Evolutionary conservation across 208 protist genomes (phyloP).

Genomic region (Strigomonas galati): DNA sequence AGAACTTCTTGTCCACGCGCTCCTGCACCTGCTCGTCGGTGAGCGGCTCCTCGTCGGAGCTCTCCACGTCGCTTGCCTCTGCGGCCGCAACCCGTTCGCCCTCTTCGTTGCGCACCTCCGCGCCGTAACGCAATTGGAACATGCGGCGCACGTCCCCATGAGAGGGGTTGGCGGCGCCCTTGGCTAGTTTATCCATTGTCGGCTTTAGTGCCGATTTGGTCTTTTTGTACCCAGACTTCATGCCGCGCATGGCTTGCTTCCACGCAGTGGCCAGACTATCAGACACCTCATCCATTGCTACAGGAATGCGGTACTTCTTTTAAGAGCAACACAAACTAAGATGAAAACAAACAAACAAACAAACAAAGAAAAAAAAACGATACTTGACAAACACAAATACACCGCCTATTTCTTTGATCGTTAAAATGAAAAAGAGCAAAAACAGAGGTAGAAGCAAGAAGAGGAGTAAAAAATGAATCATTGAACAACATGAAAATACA

Average conservation of each 20-base stretch:
- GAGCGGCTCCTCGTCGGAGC: conserved; percentile 65
- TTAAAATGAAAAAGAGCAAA: conserved; percentile 7
- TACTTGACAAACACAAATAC: conserved; percentile 16
- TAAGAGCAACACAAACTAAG: not conserved
- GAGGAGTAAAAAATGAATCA: not conserved
- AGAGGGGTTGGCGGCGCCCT: conserved; percentile 21
- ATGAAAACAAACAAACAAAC: not conserved
- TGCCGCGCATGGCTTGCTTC: conserved; percentile 65
- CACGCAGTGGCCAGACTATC: conserved; percentile 60
- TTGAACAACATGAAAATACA: too few relatives aligned
- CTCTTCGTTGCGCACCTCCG: conserved; percentile 35
- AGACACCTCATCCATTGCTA: conserved; percentile 67
- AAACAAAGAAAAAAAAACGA: conserved; percentile 14
- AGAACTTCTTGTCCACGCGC: conserved; percentile 83
- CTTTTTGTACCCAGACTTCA: conserved; percentile 66
- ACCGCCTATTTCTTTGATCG: not conserved
- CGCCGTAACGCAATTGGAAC: conserved; percentile 68
- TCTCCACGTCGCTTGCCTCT: conserved; percentile 49
- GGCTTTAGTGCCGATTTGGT: conserved; percentile 65
- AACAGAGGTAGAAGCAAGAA: not conserved
- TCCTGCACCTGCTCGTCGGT: conserved; percentile 83
- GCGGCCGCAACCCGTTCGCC: conserved; percentile 25
- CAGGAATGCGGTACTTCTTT: not conserved
- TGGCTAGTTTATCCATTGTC: conserved; percentile 35
- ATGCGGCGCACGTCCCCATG: conserved; percentile 47